Conservation (phyloP, 2,329 filamentous ascomycete species). For the Cordyceps javanica region DNA sequence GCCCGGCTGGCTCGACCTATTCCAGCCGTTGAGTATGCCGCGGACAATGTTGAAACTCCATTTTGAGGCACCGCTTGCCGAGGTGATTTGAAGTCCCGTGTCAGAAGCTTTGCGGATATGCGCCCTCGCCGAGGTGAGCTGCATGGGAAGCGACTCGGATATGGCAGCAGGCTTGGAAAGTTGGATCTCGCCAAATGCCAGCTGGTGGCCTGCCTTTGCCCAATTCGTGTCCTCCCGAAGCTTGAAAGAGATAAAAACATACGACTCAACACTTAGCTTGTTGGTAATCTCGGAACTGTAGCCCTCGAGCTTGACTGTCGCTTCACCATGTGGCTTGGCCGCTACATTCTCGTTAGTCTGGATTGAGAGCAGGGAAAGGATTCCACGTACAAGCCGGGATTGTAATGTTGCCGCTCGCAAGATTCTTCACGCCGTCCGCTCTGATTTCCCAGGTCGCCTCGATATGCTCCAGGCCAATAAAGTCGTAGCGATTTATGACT, state of each 20-base stretch:
- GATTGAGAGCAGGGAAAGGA: neutral
- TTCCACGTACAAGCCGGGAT: slow-evolving; percentile 34
- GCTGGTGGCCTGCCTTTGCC: slow-evolving; percentile 43
- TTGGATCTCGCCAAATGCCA: slow-evolving; percentile 44
- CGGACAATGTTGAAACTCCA: slow-evolving; percentile 40
- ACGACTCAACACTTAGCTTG: slow-evolving; percentile 31
- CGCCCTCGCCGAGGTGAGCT: slow-evolving; percentile 18
- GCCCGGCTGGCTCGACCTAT: slow-evolving; percentile 22
- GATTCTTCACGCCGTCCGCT: slow-evolving; percentile 28
- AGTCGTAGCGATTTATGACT: slow-evolving; percentile 51
- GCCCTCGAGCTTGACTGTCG: slow-evolving; percentile 25
- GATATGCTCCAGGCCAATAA: slow-evolving; percentile 44
- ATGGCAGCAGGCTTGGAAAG: slow-evolving; percentile 30
- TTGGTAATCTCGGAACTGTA: slow-evolving; percentile 22
- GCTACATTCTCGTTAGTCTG: slow-evolving; percentile 25
- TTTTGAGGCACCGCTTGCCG: slow-evolving; percentile 27
- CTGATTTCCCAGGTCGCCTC: slow-evolving; percentile 37
- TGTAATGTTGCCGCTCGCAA: slow-evolving; percentile 28
- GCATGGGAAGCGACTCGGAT: slow-evolving; percentile 15
- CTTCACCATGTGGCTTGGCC: slow-evolving; percentile 33
- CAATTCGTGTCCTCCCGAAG: slow-evolving; percentile 40
- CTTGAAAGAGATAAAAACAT: slow-evolving; percentile 43
- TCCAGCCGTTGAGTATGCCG: slow-evolving; percentile 38
- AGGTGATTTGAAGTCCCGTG: slow-evolving; percentile 27
- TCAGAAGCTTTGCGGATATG: slow-evolving; percentile 17